A percentile compares a stretch with the other conserved stretches of the same genome.
These are phyloP conservation scores for Glaciozyma antarctica DNA, from an alignment of 768 basidiomycete species.

Conservation along the genomic window DNA sequence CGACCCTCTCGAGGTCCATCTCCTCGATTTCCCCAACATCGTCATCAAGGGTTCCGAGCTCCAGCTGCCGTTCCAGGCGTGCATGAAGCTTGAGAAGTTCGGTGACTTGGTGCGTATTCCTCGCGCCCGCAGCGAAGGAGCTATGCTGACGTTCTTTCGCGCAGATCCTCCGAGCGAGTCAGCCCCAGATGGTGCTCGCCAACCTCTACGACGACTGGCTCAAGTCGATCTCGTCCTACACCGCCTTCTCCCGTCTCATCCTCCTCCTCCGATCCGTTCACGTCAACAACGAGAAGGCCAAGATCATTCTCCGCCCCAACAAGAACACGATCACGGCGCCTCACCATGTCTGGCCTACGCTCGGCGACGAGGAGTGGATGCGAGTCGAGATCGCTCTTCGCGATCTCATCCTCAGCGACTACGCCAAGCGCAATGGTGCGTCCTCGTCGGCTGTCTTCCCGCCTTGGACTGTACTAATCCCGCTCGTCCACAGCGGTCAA, in stretches of 20 bases:
- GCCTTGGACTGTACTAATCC: neutral
- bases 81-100: conserved; percentile 99
- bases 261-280: conserved; percentile 93
- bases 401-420: conserved; percentile 86
- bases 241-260: conserved; percentile 95
- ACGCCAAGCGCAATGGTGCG: conserved; percentile 76
- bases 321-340: conserved; percentile 94
- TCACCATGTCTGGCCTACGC: conserved; percentile 94
- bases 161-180: conserved; percentile 64
- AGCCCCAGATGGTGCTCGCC: conserved; percentile 98
- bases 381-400: conserved; percentile 98
- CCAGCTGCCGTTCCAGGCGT: conserved; percentile 97
- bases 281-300: conserved; percentile 99
- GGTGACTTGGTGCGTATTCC: conserved; percentile 82
- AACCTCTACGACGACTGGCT: conserved; percentile 99
- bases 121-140: neutral
- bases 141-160: neutral
- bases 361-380: conserved; percentile 94
- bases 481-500: conserved; percentile 60
- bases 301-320: conserved; percentile 94
- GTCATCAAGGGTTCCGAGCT: conserved; percentile 99
- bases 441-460: neutral
- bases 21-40: conserved; percentile 99
- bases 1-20: conserved; percentile 82
- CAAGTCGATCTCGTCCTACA: conserved; percentile 97